Conservation (phyloP, 2,329 filamentous ascomycete genomes). For the Nakataea oryzae region DNA sequence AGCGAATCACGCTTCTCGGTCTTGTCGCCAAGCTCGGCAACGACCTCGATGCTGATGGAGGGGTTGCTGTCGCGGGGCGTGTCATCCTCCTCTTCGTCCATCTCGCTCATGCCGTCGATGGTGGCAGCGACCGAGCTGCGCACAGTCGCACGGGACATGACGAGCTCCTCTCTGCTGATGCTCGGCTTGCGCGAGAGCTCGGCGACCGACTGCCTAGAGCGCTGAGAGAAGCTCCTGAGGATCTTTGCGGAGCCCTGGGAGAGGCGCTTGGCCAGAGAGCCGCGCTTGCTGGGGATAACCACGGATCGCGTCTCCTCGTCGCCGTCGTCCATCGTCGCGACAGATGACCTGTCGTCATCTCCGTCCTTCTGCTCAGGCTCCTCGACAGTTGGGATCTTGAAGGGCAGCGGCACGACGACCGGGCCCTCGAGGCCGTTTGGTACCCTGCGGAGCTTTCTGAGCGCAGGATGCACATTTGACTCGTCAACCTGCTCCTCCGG, state of each 20-base stretch:
- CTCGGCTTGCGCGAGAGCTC: conserved; percentile 11
- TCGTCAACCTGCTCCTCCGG: neutral
- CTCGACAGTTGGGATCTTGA: conserved; percentile 41
- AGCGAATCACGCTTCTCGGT: neutral
- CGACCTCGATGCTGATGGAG: conserved; percentile 25
- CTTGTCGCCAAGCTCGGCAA: conserved; percentile 22
- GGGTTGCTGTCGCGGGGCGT: neutral
- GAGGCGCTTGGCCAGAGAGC: conserved; percentile 34
- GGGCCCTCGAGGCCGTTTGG: conserved; percentile 18
- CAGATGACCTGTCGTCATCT: conserved; percentile 49
- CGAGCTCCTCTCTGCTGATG: conserved; percentile 35
- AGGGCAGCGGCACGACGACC: conserved; percentile 54
- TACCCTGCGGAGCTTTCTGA: neutral
- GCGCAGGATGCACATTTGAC: neutral
- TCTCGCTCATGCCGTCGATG: conserved; percentile 39
- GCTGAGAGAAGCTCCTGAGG: conserved; percentile 32
- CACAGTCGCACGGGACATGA: conserved; percentile 20
- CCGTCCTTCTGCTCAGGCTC: conserved; percentile 20
- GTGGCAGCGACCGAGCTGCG: conserved; percentile 47
- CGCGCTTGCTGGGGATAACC: conserved; percentile 15
- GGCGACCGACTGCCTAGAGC: conserved; percentile 14
- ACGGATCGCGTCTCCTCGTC: conserved; percentile 25
- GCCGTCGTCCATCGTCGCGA: conserved; percentile 58
- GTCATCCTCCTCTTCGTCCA: conserved; percentile 19
- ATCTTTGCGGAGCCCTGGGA: conserved; percentile 36